Evolutionary conservation across 305 asterid genomes (phyloP).

Genomic region (Rubia peregrina): DNA sequence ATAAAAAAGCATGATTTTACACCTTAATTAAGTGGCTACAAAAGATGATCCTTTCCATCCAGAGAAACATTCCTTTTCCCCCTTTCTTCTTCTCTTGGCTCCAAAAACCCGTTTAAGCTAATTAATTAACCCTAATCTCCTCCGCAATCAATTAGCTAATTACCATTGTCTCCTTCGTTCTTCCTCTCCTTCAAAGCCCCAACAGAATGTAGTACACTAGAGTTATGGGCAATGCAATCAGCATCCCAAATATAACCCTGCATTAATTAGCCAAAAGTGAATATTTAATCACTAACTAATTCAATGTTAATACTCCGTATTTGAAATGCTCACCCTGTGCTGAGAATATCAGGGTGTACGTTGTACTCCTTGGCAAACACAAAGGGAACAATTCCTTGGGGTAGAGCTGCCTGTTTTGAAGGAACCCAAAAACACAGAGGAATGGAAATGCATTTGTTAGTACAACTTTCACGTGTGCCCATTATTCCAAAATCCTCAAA

Average conservation of each 20-base stretch:
- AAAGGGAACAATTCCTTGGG: constrained; percentile 53
- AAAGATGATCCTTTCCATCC: constrained; percentile 11
- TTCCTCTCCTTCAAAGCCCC: constrained; percentile 49
- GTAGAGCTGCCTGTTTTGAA: constrained; percentile 41
- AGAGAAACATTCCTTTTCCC: constrained; percentile 2
- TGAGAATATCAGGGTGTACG: constrained; percentile 48
- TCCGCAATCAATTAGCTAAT: constrained; percentile 8
- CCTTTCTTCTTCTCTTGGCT: background rate
- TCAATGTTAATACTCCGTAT: too few species aligned
- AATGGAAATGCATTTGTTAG: constrained; percentile 5
- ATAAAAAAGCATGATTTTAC: constrained; percentile 44
- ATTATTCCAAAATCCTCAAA: background rate
- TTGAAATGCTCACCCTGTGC: constrained; percentile 40
- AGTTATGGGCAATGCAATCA: constrained; percentile 79
- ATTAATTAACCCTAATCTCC: constrained; percentile 19
- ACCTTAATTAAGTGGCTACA: constrained; percentile 28
- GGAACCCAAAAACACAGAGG: background rate
- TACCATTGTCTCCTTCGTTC: background rate
- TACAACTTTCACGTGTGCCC: background rate
- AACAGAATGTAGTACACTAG: constrained; percentile 72
- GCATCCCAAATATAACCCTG: constrained; percentile 90
- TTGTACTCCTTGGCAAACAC: constrained; percentile 51
- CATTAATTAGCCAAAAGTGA: background rate
- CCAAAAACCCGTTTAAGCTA: background rate
- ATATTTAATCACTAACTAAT: background rate